These are phyloP conservation scores for Lactifluus pinguis DNA, from an alignment of 768 basidiomycete genomes.

Conservation along the genomic window DNA sequence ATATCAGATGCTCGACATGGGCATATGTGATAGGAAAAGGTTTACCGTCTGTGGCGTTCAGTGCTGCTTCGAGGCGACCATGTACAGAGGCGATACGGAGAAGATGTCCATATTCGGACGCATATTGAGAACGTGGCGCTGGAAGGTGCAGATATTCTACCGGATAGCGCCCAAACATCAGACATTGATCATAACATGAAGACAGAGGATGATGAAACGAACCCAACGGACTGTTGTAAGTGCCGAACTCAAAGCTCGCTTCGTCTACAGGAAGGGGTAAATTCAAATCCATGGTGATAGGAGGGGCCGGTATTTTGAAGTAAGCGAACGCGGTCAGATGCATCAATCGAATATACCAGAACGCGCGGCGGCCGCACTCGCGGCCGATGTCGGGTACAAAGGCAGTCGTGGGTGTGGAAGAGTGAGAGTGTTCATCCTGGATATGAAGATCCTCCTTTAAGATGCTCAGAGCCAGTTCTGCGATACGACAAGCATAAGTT, in stretches of 20 bases:
- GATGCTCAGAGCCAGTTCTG: slow-evolving; percentile 58
- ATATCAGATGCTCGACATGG: neutral
- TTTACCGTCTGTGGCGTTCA: slow-evolving; percentile 40
- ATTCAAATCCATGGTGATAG: slow-evolving; percentile 38
- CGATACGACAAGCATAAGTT: slow-evolving; percentile 16
- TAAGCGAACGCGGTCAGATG: slow-evolving; percentile 39
- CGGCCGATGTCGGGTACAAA: slow-evolving; percentile 59
- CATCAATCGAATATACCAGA: slow-evolving; percentile 67
- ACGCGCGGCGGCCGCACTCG: slow-evolving; percentile 72
- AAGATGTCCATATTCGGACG: slow-evolving; percentile 70
- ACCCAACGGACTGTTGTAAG: slow-evolving; percentile 16
- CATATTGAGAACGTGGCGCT: slow-evolving; percentile 48
- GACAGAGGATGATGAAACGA: slow-evolving; percentile 1
- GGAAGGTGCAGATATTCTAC: slow-evolving; percentile 63
- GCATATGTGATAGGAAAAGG: slow-evolving; percentile 6
- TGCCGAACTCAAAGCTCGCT: slow-evolving; percentile 60
- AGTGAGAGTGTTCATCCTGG: slow-evolving; percentile 51
- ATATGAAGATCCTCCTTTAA: slow-evolving; percentile 60
- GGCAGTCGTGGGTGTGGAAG: slow-evolving; percentile 48
- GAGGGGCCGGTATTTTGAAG: slow-evolving; percentile 29
- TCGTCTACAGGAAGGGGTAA: slow-evolving; percentile 75
- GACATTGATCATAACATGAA: neutral
- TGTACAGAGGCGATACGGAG: slow-evolving; percentile 62
- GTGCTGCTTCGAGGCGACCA: slow-evolving; percentile 45
- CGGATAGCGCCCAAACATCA: slow-evolving; percentile 4